Conservation (phyloP, 345 rosid genomes). For the Salix exigua region DNA sequence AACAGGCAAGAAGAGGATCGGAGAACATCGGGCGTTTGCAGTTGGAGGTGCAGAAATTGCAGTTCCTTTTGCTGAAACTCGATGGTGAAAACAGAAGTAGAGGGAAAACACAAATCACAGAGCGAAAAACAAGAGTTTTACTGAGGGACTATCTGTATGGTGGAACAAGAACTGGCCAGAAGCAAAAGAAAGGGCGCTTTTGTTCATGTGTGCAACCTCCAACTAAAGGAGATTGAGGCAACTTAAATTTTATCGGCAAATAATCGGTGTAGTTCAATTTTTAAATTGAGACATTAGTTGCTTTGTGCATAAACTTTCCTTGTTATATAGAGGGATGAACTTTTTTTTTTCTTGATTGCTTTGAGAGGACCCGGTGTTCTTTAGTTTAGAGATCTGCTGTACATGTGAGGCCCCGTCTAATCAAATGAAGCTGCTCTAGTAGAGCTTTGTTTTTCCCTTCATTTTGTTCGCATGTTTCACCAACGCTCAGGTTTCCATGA, state of each 20-base stretch:
- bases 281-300: slow-evolving; percentile 5
- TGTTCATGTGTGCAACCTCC: slow-evolving; percentile 84
- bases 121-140: slow-evolving; percentile 57
- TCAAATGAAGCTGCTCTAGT: slow-evolving; percentile 23
- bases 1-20: slow-evolving; percentile 76
- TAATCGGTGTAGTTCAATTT: slow-evolving; percentile 13
- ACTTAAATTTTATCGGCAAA: not conserved
- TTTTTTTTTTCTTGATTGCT: slow-evolving; percentile 5
- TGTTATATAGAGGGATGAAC: slow-evolving; percentile 10
- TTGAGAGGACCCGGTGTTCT: slow-evolving; percentile 15
- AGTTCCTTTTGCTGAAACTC: slow-evolving; percentile 61
- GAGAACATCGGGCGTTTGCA: slow-evolving; percentile 87
- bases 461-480: not conserved
- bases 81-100: slow-evolving; percentile 60
- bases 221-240: slow-evolving; percentile 49
- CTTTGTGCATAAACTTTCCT: slow-evolving; percentile 32
- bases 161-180: slow-evolving; percentile 40
- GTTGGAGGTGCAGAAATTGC: slow-evolving; percentile 85
- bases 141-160: slow-evolving; percentile 83
- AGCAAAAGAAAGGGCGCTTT: slow-evolving; percentile 50
- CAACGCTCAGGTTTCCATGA: not conserved
- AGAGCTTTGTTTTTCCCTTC: slow-evolving; percentile 7
- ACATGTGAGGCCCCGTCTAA: slow-evolving; percentile 21
- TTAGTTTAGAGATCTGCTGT: slow-evolving; percentile 27
- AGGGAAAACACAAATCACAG: slow-evolving; percentile 41